A percentile compares a stretch with the other conserved stretches of the same genome.
These are phyloP conservation scores for Colletotrichum tabaci DNA, from an alignment of 2,329 filamentous ascomycete species.

Conservation along the genomic window DNA sequence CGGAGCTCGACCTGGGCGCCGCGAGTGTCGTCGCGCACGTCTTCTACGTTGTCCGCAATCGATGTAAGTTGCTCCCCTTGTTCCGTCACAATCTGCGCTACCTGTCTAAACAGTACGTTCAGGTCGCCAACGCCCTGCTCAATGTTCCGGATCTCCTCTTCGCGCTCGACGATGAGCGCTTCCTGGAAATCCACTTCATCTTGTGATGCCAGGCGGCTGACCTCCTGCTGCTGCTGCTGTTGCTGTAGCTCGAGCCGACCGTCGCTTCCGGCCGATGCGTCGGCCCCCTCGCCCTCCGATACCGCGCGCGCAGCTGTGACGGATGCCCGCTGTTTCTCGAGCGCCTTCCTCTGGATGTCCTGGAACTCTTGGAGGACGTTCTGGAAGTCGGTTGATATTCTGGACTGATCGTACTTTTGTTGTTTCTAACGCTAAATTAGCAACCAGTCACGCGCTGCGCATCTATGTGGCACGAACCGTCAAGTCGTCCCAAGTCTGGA, in stretches of 20 bases:
- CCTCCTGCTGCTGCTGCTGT: constrained; percentile 82
- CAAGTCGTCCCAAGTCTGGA: constrained; percentile 88
- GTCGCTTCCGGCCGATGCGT: constrained; percentile 45
- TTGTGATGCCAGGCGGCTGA: constrained; percentile 87
- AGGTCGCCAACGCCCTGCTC: constrained; percentile 96
- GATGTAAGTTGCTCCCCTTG: constrained; percentile 91
- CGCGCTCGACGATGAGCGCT: constrained; percentile 93
- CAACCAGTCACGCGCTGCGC: constrained; percentile 1
- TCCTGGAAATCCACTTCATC: constrained; percentile 99
- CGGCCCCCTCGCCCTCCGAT: constrained; percentile 67
- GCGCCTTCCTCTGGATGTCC: constrained; percentile 86
- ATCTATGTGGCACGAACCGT: constrained; percentile 69
- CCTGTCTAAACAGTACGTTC: constrained; percentile 96
- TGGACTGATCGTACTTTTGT: constrained; percentile 97
- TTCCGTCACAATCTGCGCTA: constrained; percentile 96
- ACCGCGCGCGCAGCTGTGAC: constrained; percentile 87
- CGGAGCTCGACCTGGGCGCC: constrained; percentile 90
- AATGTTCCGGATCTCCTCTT: constrained; percentile 97
- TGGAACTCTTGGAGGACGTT: constrained; percentile 92
- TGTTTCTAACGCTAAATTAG: constrained; percentile 73
- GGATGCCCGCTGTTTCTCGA: constrained; percentile 93
- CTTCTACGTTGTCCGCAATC: constrained; percentile 90
- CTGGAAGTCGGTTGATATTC: constrained; percentile 94
- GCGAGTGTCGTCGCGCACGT: constrained; percentile 83
- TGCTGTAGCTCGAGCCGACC: constrained; percentile 68